A percentile compares a stretch with the other conserved stretches of the same genome.
Conservation (phyloP, 225 moss, liverwort and hornwort species). For the Anthoceros angustus region DNA sequence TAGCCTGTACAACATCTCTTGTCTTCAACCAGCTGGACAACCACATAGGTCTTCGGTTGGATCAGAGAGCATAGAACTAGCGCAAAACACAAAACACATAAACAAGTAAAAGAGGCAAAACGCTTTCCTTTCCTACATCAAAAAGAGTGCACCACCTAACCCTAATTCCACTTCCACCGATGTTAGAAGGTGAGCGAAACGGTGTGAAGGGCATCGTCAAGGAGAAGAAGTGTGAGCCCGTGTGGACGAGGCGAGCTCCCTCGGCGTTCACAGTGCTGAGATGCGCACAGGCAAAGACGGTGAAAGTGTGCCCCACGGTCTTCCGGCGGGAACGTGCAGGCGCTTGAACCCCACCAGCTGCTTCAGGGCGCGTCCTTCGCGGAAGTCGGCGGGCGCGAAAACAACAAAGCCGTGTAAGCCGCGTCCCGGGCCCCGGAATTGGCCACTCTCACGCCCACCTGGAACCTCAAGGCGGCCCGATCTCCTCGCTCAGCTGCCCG, state of each 20-base stretch:
- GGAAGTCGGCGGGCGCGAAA: slow-evolving; percentile 26
- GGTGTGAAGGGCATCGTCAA: slow-evolving; percentile 17
- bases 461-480: slow-evolving; percentile 23
- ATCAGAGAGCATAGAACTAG: too few species aligned
- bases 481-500: too few species aligned
- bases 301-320: slow-evolving; percentile 19
- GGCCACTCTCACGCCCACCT: slow-evolving; percentile 23
- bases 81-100: too few species aligned
- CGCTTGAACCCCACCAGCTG: slow-evolving; percentile 56
- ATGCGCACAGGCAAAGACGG: slow-evolving; percentile 28
- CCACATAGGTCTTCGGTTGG: too few species aligned
- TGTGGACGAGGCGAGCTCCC: slow-evolving; percentile 24
- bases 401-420: slow-evolving; percentile 41
- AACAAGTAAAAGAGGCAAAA: too few species aligned
- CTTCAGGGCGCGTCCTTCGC: slow-evolving; percentile 35
- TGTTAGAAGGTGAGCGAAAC: not conserved
- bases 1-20: too few species aligned
- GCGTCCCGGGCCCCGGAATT: slow-evolving; percentile 33
- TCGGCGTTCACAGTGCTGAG: slow-evolving; percentile 25
- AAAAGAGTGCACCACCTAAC: too few species aligned
- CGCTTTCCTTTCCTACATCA: too few species aligned
- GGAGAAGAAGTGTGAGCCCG: slow-evolving; percentile 30
- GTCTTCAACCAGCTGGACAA: too few species aligned
- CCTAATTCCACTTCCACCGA: too few species aligned
- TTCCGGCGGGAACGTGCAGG: slow-evolving; percentile 22